Conservation (phyloP, 192 early-diverging fungal species). For the Gamsiella multidivaricata region DNA sequence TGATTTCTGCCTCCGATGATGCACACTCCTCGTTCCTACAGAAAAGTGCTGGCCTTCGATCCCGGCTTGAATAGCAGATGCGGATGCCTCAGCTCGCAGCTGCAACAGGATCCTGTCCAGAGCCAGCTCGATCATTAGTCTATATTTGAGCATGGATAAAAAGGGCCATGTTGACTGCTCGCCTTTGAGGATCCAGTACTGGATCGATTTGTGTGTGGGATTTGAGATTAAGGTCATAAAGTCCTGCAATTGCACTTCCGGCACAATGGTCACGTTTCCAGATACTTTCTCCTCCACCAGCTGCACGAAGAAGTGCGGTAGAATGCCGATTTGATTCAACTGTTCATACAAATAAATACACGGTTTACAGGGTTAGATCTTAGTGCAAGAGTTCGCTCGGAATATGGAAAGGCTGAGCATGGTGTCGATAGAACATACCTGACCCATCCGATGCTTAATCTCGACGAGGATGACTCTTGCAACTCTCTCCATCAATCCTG, state of each 20-base stretch:
- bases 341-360: constrained; percentile 24
- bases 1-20: constrained; percentile 49
- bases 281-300: constrained; percentile 73
- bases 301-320: constrained; percentile 67
- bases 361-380: no score
- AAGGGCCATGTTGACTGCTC: constrained; percentile 84
- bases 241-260: constrained; percentile 67
- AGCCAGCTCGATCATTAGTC: constrained; percentile 78
- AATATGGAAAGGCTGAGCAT: no score
- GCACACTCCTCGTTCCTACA: background rate
- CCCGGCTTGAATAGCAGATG: constrained; percentile 25
- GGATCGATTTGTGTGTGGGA: constrained; percentile 70
- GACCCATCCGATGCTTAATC: constrained; percentile 69
- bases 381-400: no score
- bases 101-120: constrained; percentile 63
- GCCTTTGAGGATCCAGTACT: constrained; percentile 82
- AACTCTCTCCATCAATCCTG: constrained; percentile 53
- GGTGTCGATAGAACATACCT: constrained; percentile 63
- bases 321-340: constrained; percentile 68
- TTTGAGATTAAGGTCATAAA: constrained; percentile 75
- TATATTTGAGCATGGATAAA: constrained; percentile 71
- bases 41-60: constrained; percentile 21
- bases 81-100: constrained; percentile 33
- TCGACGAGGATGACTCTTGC: constrained; percentile 66
- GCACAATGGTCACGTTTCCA: constrained; percentile 79